Conservation (phyloP, 768 basidiomycete species). For the Rhodotorula sphaerocarpa region DNA sequence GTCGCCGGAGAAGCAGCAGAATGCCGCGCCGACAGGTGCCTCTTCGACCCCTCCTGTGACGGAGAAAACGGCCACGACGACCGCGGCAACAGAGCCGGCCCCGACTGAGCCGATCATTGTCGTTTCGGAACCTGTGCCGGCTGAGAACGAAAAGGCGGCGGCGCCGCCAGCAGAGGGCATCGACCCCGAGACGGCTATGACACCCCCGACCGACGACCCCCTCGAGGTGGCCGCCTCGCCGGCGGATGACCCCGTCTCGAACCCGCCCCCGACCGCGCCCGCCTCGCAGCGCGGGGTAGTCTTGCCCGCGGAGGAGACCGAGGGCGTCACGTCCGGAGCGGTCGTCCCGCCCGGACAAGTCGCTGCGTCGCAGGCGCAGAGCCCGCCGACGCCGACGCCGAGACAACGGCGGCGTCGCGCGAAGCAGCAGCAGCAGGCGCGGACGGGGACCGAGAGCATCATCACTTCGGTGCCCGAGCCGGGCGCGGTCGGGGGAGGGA, state of each 20-base stretch:
- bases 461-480: conserved; percentile 46
- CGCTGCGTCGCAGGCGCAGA: conserved; percentile 41
- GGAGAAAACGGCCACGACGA: no score
- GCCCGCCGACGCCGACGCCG: conserved; percentile 34
- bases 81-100: no score
- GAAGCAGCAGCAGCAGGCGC: conserved; percentile 61
- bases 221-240: conserved; percentile 3
- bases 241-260: conserved; percentile 2
- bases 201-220: conserved; percentile 8
- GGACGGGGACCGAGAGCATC: conserved; percentile 50
- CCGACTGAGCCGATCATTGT: no score
- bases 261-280: conserved; percentile 11
- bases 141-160: no score
- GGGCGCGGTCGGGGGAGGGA: conserved; percentile 20
- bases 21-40: no score
- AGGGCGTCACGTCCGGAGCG: conserved; percentile 75
- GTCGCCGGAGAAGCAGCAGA: no score
- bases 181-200: conserved; percentile 10
- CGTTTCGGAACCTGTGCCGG: no score
- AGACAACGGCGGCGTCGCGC: conserved; percentile 47
- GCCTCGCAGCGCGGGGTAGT: conserved; percentile 40
- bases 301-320: conserved; percentile 61
- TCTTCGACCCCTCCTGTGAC: no score
- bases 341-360: conserved; percentile 77
- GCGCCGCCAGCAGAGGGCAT: conserved; percentile 1